A percentile compares a stretch with the other conserved stretches of the same genome.
phyloP scores from a whole-genome alignment of 139 green algal species.

The Chlamydomonas schloesseri region DNA sequence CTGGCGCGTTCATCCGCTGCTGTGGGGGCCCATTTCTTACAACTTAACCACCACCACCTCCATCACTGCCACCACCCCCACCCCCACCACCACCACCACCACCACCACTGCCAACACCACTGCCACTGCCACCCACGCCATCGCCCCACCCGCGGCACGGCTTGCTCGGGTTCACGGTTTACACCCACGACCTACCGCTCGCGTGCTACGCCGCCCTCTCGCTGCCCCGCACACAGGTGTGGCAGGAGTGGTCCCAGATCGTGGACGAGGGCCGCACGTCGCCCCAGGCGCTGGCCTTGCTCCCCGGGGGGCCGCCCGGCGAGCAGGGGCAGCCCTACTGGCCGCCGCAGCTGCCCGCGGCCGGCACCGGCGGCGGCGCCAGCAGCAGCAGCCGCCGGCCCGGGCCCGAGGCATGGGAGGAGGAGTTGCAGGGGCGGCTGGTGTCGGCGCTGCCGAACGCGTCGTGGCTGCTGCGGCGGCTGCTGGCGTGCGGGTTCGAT shows the following conservation, averaged over 20 bases:
- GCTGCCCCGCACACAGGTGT: not conserved
- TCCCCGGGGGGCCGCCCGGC: not conserved
- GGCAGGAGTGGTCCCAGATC: not conserved
- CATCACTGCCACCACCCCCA: no score
- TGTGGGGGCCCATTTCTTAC: no score
- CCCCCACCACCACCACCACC: no score
- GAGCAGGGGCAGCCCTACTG: constrained; percentile 27
- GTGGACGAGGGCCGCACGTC: not conserved
- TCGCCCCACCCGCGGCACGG: no score
- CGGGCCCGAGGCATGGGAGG: not conserved
- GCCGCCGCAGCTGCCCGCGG: constrained; percentile 2
- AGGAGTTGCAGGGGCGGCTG: constrained; percentile 12
- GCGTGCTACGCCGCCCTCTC: no score
- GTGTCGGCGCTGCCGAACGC: not conserved
- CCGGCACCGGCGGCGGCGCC: no score
- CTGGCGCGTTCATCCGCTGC: no score
- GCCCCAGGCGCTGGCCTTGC: not conserved
- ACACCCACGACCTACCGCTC: no score
- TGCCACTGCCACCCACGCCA: no score
- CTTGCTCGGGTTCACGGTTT: no score
- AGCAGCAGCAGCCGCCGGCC: not conserved
- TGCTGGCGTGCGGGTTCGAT: not conserved
- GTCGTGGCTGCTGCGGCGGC: constrained; percentile 8
- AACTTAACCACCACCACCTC: no score
- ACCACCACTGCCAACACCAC: no score